Conservation (phyloP, 2,329 filamentous ascomycete species). For the Zopfia rhizophila region DNA sequence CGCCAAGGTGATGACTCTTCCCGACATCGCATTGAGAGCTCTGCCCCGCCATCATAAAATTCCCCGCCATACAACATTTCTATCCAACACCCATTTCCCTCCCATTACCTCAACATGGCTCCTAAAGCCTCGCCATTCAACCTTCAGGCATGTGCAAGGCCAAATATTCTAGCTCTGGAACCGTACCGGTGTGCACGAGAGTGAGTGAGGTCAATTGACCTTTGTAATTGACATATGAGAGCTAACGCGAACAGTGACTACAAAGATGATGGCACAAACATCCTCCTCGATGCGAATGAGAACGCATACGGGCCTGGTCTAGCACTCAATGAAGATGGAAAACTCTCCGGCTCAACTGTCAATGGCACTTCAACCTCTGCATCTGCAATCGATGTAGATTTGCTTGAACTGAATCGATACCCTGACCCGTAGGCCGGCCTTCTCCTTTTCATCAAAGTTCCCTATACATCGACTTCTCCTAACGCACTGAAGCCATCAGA, state of each 20-base stretch:
- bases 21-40: conserved; percentile 21
- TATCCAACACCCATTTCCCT: conserved; percentile 1
- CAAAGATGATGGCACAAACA: conserved; percentile 96
- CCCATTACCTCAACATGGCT: conserved; percentile 32
- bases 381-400: conserved; percentile 72
- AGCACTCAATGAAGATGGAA: conserved; percentile 60
- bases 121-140: conserved; percentile 53
- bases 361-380: conserved; percentile 50
- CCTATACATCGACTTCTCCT: conserved; percentile 1
- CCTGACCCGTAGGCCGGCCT: conserved; percentile 76
- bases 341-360: conserved; percentile 56
- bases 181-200: conserved; percentile 66
- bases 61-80: conserved; percentile 28
- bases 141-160: conserved; percentile 61
- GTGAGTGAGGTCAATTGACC: conserved; percentile 49
- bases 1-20: neutral
- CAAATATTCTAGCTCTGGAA: conserved; percentile 64
- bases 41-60: conserved; percentile 41
- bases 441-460: neutral
- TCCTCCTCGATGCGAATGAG: conserved; percentile 97
- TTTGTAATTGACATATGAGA: conserved; percentile 1
- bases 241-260: conserved; percentile 75
- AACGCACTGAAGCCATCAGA: conserved; percentile 73
- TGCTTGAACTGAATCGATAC: conserved; percentile 89
- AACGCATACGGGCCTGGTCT: conserved; percentile 93